Evolutionary conservation across 495 filamentous ascomycete genomes (phyloP).

Genomic region (Xylaria flabelliformis): DNA sequence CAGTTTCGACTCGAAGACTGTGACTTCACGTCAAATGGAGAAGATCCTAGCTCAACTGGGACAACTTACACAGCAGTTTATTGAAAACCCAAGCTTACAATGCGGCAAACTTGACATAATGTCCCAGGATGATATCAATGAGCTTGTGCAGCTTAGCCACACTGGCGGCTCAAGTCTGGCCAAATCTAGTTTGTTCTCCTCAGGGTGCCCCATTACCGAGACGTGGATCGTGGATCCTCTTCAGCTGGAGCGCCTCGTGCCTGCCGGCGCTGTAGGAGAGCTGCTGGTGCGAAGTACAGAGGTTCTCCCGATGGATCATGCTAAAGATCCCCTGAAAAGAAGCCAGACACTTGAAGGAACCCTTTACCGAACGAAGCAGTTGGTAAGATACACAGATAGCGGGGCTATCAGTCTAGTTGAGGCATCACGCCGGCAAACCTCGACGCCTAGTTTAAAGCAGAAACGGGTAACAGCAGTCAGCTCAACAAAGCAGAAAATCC

Average conservation of each 20-base stretch:
- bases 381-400: slow-evolving; percentile 40
- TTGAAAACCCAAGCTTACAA: slow-evolving; percentile 35
- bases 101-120: slow-evolving; percentile 40
- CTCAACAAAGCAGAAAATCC: slow-evolving; percentile 46
- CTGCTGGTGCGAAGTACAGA: slow-evolving; percentile 41
- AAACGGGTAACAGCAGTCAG: slow-evolving; percentile 35
- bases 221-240: slow-evolving; percentile 50
- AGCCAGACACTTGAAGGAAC: slow-evolving; percentile 15
- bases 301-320: slow-evolving; percentile 36
- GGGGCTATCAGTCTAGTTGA: slow-evolving; percentile 31
- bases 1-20: slow-evolving; percentile 63
- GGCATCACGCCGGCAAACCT: slow-evolving; percentile 18
- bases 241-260: slow-evolving; percentile 45
- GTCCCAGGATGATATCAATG: slow-evolving; percentile 31
- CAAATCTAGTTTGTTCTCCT: slow-evolving; percentile 22
- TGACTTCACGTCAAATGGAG: slow-evolving; percentile 42
- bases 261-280: slow-evolving; percentile 54
- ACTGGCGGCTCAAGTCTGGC: slow-evolving; percentile 14
- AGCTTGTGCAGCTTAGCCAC: slow-evolving; percentile 27
- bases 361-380: slow-evolving; percentile 41
- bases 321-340: slow-evolving; percentile 37
- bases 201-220: slow-evolving; percentile 20
- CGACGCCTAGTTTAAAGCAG: slow-evolving; percentile 24
- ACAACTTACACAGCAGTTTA: slow-evolving; percentile 40
- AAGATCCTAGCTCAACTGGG: slow-evolving; percentile 42